phyloP scores from a whole-genome alignment of 257 asterid genomes.

The Jacaranda copaia region DNA sequence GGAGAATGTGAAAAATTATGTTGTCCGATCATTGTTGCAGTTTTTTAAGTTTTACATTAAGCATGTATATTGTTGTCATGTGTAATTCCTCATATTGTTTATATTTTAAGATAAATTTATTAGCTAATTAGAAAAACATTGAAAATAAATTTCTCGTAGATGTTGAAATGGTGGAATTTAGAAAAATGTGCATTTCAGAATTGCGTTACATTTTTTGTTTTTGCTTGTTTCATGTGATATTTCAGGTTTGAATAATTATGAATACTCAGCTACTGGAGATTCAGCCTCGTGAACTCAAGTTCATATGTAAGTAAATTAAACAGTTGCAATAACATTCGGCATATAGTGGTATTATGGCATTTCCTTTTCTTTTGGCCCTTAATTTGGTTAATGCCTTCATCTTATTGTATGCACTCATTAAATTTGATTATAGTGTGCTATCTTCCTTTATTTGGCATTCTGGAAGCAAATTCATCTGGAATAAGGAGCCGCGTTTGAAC shows the following conservation, averaged over 20 bases:
- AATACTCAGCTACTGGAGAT: conserved; percentile 65
- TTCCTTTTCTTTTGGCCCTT: conserved; percentile 20
- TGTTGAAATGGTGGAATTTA: background rate
- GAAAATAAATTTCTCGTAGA: background rate
- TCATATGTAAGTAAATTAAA: conserved; percentile 58
- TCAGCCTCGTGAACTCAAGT: conserved; percentile 83
- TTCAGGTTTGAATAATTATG: conserved; percentile 58
- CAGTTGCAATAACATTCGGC: background rate
- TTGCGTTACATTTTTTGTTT: conserved; percentile 20
- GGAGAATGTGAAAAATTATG: background rate
- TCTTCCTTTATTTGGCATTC: background rate
- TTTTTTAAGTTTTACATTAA: background rate
- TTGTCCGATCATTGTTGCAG: background rate
- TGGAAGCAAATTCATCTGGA: conserved; percentile 15
- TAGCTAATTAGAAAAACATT: background rate
- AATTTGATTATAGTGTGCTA: background rate
- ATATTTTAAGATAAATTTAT: background rate
- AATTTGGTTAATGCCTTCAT: background rate
- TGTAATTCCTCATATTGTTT: background rate
- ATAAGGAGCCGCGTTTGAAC: too few species aligned
- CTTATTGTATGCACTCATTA: conserved; percentile 12
- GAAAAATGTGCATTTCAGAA: background rate
- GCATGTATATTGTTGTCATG: background rate
- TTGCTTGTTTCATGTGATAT: background rate
- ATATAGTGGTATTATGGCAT: background rate